Evolutionary conservation across 306 rosid species (phyloP), one percentile per base, ranked within the genome.

Genomic region (Ammopiptanthus mongolicus): DNA sequence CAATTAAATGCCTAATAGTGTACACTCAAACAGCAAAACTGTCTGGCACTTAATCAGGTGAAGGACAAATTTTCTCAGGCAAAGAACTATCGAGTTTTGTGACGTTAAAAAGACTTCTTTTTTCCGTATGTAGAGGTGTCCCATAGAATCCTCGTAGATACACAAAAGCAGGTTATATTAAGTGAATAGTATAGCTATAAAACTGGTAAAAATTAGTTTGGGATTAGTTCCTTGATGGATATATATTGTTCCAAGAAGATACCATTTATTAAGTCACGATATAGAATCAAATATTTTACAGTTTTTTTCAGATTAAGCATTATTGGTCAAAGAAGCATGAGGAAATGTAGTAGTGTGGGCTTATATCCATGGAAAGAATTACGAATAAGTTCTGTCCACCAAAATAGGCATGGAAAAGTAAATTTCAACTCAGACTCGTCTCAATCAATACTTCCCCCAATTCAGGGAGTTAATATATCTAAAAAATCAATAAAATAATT

Each of bases 11-110:
- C 39, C 66, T 23, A 39, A 68, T 64, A 69, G 58, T 59, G 47
- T 31, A 61, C 42, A 69, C 44, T 23, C 63, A 75, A 51, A 31
- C 65, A 47, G 76, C 57, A 41, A 34, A 84, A 58, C 69, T 69
- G 71, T 56, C 71, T 12, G 17, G 68, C 62, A 17, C 37, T 57
- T 68, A 50, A 41, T 23, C 58, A 12, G 25, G 29, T 51, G 56
- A 69, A 69, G 48, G 46, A 81, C 44, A 71, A 62, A 17, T 15
- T 76, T 13, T 21, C 61, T 10, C 61, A 53, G 25, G 31, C 25
- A 48, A 46, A 25, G 53, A 77, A 73, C 28, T 23, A 67, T 58
- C 36, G 34, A 39, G 28, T 19, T 62, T 66, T 25, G 37, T 53
- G 50, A n/a, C 21, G 41, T 36, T 56, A 48, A 31, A 19, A 58